Base-by-base conservation (phyloP, 352 stramenopile genomes). In the Globisporangium recalcitrans region DNA sequence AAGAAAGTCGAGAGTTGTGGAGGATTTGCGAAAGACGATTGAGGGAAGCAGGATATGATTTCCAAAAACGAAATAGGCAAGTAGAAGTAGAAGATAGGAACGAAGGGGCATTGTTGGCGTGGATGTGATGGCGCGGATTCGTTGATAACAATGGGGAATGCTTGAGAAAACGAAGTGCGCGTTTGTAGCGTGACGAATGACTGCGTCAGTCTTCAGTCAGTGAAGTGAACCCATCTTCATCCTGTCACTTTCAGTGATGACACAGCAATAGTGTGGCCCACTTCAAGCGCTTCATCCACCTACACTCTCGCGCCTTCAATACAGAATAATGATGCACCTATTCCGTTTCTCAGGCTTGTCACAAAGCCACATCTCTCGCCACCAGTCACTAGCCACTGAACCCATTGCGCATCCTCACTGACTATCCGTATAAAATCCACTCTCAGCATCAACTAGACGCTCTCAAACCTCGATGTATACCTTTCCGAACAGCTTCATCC, bases 361-460 rank as follows among this genome's bases (percentile, higher is more conserved):
- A 54, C 26, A 24, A 16, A 2, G 26, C 2, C 16, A 16, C 48
- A 10, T 5, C 0, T 21, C 31, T 54, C 48, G 24, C 26, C 48
- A 54, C 48, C 48, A 54, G 13, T 24, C 21, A 2, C 7, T 24
- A 54, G 14, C 48, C 26, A 54, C 13, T 54, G 48, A 54, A 54
- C 48, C 48, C 48, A 54, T 24, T 54, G 48, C 48, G 6, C 24
- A 54, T 24, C 14, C 13, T 36, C n/a, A 2, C 11, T 32, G 11
- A 19, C 1, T 54, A 54, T 54, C 48, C 48, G 48, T 29, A 36
- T 24, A 54, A 51, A 54, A 54, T 54, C 24, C 48, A 54, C 14
- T 16, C 14, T 0, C 16, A 21, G 4, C 22, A 31, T 22, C 24
- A 19, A 52, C 13, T 54, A 54, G 36, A 36, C 48, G 5, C 4